Evolutionary conservation across 768 basidiomycete genomes (phyloP).

Genomic region (Boletus vinaceobasis): DNA sequence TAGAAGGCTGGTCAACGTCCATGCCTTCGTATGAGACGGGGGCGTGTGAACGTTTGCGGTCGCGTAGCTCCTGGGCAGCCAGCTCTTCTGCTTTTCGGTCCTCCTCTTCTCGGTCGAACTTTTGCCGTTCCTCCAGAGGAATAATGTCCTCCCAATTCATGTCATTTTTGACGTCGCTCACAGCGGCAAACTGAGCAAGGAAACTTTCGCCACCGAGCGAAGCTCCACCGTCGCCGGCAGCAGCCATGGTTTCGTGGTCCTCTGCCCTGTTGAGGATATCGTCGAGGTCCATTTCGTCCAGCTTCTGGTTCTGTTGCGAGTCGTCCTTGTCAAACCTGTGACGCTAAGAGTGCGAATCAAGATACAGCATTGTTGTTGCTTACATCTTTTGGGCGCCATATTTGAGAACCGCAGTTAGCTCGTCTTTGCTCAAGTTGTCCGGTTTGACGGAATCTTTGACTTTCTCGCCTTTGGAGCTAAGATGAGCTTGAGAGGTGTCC

Average conservation of each 20-base stretch:
- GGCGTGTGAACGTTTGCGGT: constrained; percentile 81
- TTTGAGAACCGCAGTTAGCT: constrained; percentile 94
- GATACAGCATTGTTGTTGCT: constrained; percentile 26
- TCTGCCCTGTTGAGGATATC: constrained; percentile 97
- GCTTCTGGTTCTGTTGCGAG: constrained; percentile 85
- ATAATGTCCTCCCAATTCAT: constrained; percentile 99
- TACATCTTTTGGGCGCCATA: constrained; percentile 98
- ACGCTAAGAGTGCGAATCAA: constrained; percentile 7
- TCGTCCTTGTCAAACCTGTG: constrained; percentile 96
- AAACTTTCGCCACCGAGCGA: constrained; percentile 98
- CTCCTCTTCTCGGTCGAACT: constrained; percentile 78
- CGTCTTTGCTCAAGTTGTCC: constrained; percentile 90
- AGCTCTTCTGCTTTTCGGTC: constrained; percentile 70
- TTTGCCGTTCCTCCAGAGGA: constrained; percentile 85
- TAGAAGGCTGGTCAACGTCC: constrained; percentile 75
- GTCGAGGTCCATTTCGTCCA: constrained; percentile 98
- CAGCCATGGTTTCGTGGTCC: constrained; percentile 90
- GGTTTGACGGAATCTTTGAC: constrained; percentile 69
- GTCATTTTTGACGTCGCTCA: constrained; percentile 98
- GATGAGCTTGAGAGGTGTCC: constrained; percentile 97
- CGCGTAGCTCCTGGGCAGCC: constrained; percentile 62
- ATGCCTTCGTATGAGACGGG: constrained; percentile 90
- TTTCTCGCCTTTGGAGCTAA: constrained; percentile 73
- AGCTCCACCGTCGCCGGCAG: constrained; percentile 77
- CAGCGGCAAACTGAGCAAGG: constrained; percentile 90